These are phyloP conservation scores for Pyricularia grisea DNA, from an alignment of 2,329 filamentous ascomycete species.

Conservation along the genomic window DNA sequence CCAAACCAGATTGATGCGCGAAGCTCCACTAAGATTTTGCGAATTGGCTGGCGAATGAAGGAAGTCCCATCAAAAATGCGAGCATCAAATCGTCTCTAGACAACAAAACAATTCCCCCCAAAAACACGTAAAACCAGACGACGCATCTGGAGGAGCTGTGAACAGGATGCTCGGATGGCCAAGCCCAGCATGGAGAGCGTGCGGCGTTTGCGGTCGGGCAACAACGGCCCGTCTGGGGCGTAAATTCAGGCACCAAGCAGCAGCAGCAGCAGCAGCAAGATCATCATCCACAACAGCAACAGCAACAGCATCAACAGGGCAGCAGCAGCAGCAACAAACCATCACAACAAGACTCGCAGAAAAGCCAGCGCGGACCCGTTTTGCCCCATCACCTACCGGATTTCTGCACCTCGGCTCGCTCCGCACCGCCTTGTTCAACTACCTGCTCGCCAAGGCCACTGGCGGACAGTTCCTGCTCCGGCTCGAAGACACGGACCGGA, in stretches of 20 bases:
- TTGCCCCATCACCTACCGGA: slow-evolving; percentile 92
- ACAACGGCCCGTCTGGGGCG: background rate
- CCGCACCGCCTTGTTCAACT: slow-evolving; percentile 92
- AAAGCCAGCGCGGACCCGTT: slow-evolving; percentile 65
- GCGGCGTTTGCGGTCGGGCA: background rate
- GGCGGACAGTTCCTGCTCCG: slow-evolving; percentile 84
- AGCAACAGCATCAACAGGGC: background rate
- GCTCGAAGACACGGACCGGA: slow-evolving; percentile 94
- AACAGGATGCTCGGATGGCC: background rate
- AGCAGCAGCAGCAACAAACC: background rate
- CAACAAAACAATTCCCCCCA: background rate
- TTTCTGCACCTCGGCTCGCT: slow-evolving; percentile 88
- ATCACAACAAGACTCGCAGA: slow-evolving; percentile 30
- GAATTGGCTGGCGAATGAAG: background rate
- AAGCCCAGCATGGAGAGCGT: background rate
- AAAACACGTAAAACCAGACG: background rate
- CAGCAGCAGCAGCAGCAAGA: background rate
- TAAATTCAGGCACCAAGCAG: background rate
- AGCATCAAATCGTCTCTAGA: background rate
- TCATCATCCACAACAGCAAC: background rate
- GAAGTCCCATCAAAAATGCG: too few species aligned
- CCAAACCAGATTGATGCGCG: background rate
- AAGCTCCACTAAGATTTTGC: background rate
- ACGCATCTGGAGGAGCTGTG: background rate
- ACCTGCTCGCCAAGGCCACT: slow-evolving; percentile 77